A percentile compares a stretch with the other conserved stretches of the same genome.
Conservation (phyloP, 441 rosid genomes). For the Pelargonium cotyledonis region DNA sequence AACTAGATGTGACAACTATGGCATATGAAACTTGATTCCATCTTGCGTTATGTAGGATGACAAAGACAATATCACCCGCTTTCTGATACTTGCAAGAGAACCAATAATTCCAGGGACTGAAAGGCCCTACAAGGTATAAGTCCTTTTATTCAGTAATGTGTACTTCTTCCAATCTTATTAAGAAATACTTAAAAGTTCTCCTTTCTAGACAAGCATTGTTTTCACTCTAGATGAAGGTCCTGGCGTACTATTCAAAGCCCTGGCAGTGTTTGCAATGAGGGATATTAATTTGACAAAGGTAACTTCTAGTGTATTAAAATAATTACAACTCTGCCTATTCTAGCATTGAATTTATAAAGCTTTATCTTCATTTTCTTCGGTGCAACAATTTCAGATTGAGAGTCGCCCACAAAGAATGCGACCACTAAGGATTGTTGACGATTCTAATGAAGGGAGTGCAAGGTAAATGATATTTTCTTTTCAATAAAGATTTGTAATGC, state of each 20-base stretch:
- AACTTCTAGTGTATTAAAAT: no score
- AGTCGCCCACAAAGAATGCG: conserved; percentile 72
- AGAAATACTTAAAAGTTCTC: conserved; percentile 9
- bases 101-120: conserved; percentile 72
- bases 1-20: not conserved
- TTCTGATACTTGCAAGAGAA: conserved; percentile 83
- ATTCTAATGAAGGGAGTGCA: conserved; percentile 66
- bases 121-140: conserved; percentile 58
- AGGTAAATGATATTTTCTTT: conserved; percentile 43
- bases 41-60: no score
- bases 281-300: conserved; percentile 75
- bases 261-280: conserved; percentile 80
- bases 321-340: no score
- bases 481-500: no score
- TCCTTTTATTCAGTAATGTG: conserved; percentile 5
- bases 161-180: not conserved
- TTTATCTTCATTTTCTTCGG: no score
- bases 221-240: conserved; percentile 91
- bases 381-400: conserved; percentile 79
- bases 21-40: no score
- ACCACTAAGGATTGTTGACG: conserved; percentile 69
- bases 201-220: conserved; percentile 78
- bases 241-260: conserved; percentile 79
- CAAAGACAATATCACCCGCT: conserved; percentile 67
- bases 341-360: no score